phyloP scores from a whole-genome alignment of 1,284 basidiomycete species.

The Irpex sp. region DNA sequence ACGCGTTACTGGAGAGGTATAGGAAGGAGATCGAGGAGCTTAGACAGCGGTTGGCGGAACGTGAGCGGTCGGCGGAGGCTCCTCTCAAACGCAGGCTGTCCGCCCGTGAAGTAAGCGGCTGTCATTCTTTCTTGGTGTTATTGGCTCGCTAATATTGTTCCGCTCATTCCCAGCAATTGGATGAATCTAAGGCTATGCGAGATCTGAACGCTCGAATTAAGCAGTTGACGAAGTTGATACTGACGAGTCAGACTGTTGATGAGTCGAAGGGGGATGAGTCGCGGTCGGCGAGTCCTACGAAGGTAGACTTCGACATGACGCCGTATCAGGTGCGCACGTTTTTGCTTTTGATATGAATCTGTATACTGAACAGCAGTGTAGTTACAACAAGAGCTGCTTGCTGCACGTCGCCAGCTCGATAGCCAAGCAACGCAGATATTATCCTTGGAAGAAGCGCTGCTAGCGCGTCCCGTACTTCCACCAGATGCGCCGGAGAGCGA shows the following conservation, averaged over 20 bases:
- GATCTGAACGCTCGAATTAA: constrained; percentile 79
- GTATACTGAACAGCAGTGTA: background rate
- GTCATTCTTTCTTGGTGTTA: too few species aligned
- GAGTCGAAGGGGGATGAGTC: constrained; percentile 65
- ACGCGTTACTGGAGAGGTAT: constrained; percentile 89
- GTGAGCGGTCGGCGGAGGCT: constrained; percentile 61
- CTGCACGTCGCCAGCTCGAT: constrained; percentile 69
- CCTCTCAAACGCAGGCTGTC: constrained; percentile 58
- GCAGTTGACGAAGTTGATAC: constrained; percentile 83
- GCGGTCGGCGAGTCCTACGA: constrained; percentile 73
- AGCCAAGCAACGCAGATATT: constrained; percentile 79
- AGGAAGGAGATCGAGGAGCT: constrained; percentile 88
- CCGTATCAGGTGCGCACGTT: constrained; percentile 70
- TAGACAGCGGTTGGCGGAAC: constrained; percentile 61
- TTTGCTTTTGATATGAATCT: background rate
- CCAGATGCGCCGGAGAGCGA: constrained; percentile 58
- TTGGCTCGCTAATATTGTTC: too few species aligned
- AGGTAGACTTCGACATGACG: constrained; percentile 83
- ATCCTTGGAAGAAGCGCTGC: constrained; percentile 69
- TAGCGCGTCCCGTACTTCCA: constrained; percentile 58
- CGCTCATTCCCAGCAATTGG: constrained; percentile 53
- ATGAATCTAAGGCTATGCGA: constrained; percentile 75
- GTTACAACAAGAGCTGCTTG: constrained; percentile 84
- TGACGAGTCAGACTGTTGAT: constrained; percentile 80
- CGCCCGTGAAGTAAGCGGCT: constrained; percentile 55